Base-by-base conservation (phyloP, 495 filamentous ascomycete genomes). In the Penicillium macrosclerotiorum region DNA sequence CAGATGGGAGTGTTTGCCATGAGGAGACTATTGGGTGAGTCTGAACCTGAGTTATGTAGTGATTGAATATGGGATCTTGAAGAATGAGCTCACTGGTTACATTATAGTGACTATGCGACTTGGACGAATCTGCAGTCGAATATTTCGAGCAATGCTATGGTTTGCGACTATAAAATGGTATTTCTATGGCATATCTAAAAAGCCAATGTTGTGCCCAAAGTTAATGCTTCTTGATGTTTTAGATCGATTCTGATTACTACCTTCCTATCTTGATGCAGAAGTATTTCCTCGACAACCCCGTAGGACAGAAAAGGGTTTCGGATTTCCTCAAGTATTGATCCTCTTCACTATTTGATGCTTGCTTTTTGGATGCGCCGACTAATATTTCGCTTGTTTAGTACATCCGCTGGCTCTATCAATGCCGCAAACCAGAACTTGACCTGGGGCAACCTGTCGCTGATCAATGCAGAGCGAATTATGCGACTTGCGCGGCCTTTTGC, bases 241-340 rank as follows among this genome's bases (percentile, higher is more conserved):
- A 71, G 66, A 61, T 85, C 25, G 82, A 86, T 48, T 74, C 81
- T n/a, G 79, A 86, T 49, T 83, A 77, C 49, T 84, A 71, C 45
- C 67, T 84, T 2, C 75, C 75, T 3, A 59, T 82, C 12, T 50
- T 81, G 20, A 71, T 86, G 67, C 64, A 78, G 34, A 68, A 73
- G 35, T 85, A 85, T 57, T 79, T 86, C 37, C 42, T 81, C 13
- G 55, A 76, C 20, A 75, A 73, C 11, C 44, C 57, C 0, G 49
- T 65, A 11, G 80, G 80, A 6, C 52, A 54, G 31, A 54, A 55
- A 1, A 62, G 78, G 27, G 57, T 55, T n/a, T 33, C 50, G 0
- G 46, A 57, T 0, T 82, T 86, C 52, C 63, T 83, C 34, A 58
- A 51, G 67, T 71, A 54, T n/a, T n/a, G n/a, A n/a, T n/a, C n/a